These are phyloP conservation scores for Arabidopsis lyrata DNA, from an alignment of 441 rosid genomes.

Conservation along the genomic window DNA sequence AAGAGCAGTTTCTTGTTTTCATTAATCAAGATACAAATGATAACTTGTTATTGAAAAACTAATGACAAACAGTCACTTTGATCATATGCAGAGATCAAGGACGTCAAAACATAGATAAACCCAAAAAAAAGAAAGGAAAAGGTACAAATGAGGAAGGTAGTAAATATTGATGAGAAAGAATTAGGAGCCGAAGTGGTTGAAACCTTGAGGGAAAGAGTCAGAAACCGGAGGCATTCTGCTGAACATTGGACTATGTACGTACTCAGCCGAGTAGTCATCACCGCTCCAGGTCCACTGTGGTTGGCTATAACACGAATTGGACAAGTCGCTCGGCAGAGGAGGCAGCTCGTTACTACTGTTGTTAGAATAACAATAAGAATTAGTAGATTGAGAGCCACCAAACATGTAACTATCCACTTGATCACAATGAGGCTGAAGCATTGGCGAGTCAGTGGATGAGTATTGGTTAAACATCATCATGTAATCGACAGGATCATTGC, in stretches of 20 bases:
- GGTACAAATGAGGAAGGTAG: conserved; percentile 27
- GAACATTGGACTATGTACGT: conserved; percentile 81
- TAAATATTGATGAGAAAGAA: conserved; percentile 11
- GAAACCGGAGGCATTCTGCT: conserved; percentile 88
- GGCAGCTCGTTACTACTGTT: conserved; percentile 53
- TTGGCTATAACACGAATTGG: conserved; percentile 35
- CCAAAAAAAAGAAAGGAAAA: background rate
- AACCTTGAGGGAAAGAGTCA: conserved; percentile 61
- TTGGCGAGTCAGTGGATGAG: conserved; percentile 36
- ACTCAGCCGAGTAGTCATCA: conserved; percentile 49
- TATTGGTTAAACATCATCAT: conserved; percentile 43
- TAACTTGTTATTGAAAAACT: conserved; percentile 34
- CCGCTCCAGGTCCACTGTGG: conserved; percentile 32
- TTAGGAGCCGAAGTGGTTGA: conserved; percentile 63
- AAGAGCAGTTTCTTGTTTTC: background rate
- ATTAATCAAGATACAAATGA: conserved; percentile 24
- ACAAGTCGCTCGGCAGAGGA: conserved; percentile 61
- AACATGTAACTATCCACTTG: conserved; percentile 38
- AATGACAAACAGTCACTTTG: conserved; percentile 48
- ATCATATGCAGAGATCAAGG: conserved; percentile 46
- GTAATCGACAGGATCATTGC: conserved; percentile 38
- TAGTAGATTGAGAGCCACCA: conserved; percentile 26
- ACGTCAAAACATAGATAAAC: conserved; percentile 29
- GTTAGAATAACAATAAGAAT: conserved; percentile 30
- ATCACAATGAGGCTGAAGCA: conserved; percentile 36